A percentile compares a stretch with the other conserved stretches of the same genome.
Conservation (phyloP, 2,329 filamentous ascomycete genomes). For the Myriangium duriaei region DNA sequence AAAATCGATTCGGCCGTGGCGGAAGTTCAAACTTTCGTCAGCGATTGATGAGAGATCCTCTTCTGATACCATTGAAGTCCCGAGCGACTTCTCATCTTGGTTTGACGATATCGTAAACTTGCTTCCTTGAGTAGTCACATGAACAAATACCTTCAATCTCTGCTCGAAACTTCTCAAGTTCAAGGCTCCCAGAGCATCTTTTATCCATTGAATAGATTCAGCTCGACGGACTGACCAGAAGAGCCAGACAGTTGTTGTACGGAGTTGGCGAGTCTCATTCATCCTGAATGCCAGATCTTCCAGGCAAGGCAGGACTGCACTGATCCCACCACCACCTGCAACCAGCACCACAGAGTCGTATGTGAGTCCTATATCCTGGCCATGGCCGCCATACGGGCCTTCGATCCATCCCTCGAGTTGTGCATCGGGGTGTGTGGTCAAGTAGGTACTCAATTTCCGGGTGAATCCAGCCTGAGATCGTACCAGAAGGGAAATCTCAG, state of each 20-base stretch:
- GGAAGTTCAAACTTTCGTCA: too few species aligned
- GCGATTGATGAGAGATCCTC: too few species aligned
- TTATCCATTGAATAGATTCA: conserved; percentile 96
- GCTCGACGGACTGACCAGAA: conserved; percentile 88
- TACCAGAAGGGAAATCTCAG: conserved; percentile 85
- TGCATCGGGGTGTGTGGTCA: conserved; percentile 78
- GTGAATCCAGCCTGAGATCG: conserved; percentile 88
- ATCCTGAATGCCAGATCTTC: conserved; percentile 93
- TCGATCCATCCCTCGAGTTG: conserved; percentile 86
- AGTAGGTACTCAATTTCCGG: conserved; percentile 67
- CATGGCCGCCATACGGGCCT: conserved; percentile 83
- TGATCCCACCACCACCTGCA: conserved; percentile 88
- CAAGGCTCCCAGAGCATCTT: conserved; percentile 83
- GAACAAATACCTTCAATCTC: too few species aligned
- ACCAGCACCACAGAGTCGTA: conserved; percentile 92
- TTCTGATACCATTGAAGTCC: too few species aligned
- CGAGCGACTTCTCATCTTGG: too few species aligned
- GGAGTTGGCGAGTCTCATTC: conserved; percentile 84
- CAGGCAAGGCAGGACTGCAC: conserved; percentile 80
- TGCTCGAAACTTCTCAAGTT: too few species aligned
- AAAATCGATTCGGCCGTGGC: too few species aligned
- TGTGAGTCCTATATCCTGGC: too few species aligned
- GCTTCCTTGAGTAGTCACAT: too few species aligned
- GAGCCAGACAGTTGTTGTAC: conserved; percentile 79
- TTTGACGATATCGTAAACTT: too few species aligned